Evolutionary conservation across 352 stramenopile genomes (phyloP), one percentile per base, ranked within the genome.

Genomic region (Phytophthora uliginosa): DNA sequence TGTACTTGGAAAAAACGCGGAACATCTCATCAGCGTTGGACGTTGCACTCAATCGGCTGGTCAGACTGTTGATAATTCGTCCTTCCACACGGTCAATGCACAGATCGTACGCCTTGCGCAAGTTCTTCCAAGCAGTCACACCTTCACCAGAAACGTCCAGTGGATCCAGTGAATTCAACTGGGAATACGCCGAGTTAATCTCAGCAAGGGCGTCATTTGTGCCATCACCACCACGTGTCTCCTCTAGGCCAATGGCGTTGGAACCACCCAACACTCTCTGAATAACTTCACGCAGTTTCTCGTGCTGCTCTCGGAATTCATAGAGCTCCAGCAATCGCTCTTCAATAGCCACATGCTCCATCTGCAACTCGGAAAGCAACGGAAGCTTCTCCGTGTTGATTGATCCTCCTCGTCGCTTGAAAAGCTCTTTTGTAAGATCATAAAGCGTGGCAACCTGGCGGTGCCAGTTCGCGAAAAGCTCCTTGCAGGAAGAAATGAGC

Each of bases 1-100:
- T 99, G 84, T 99, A 99, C 70, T 98, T 97, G 18, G 94, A 97
- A 71, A 99, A 99, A 6, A 99, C 97, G 10, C 92, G 85, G 62
- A 99, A 98, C 95, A 98, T 99, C 65, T 98, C 94, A 65, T 99
- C 96, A 4, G 98, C 98, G 36, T 97, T 98, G 36, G 83, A 91
- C 3, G 95, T 97, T 26, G 86, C 86, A 54, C 84, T 94, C 33
- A 99, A 69, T 10, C 91, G 84, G 62, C 86, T 95, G 7, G 92
- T 96, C 20, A 99, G 81, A 63, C 91, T 97, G 45, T 71, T 88
- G 59, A 97, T 97, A 63, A 99, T 97, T 36, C 90, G 85, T 5
- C 92, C 92, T 89, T 99, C 97, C 15, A 98, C 86, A 33, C 88
- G 86, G 66, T 99, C 95, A 57, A 99, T 94, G 34, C 91, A 94